Evolutionary conservation across 768 basidiomycete genomes (phyloP).

Genomic region (Russula ochroleuca): DNA sequence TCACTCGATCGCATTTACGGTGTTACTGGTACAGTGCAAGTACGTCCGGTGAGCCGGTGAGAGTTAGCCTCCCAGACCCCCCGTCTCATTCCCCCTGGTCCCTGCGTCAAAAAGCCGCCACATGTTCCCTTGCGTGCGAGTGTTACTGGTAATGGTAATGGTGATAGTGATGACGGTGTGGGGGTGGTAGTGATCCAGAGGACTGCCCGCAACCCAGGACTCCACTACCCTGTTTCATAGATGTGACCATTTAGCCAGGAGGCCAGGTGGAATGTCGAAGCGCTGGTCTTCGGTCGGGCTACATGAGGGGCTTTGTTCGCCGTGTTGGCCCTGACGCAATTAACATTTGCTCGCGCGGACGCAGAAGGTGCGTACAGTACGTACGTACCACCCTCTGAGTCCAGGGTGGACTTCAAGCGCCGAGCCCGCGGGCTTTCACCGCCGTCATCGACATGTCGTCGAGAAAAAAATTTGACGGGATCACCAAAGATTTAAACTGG

Average conservation of each 20-base stretch:
- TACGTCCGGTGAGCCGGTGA: not conserved
- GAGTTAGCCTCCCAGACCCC: not conserved
- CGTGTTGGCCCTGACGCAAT: conserved; percentile 3
- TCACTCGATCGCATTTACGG: not conserved
- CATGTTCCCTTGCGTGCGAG: not conserved
- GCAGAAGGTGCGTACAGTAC: not conserved
- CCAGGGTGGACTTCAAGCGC: not conserved
- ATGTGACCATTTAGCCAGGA: not conserved
- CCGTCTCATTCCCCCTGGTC: not conserved
- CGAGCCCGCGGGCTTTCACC: not conserved
- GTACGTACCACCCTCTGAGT: not conserved
- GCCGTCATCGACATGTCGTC: not conserved
- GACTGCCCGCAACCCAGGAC: not conserved
- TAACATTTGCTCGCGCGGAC: not conserved
- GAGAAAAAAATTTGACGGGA: not conserved
- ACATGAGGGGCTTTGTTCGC: not conserved
- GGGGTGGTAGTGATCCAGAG: conserved; percentile 6
- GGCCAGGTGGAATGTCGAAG: not conserved
- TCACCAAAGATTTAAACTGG: not conserved
- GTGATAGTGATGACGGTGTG: not conserved
- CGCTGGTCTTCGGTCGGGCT: not conserved
- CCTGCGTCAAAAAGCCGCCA: not conserved
- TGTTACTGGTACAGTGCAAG: not conserved
- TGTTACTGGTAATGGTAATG: not conserved
- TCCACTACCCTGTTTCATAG: conserved; percentile 13